Evolutionary conservation across 2,329 filamentous ascomycete species (phyloP), one percentile per base, ranked within the genome.

Genomic region (Botryotinia globosa): DNA sequence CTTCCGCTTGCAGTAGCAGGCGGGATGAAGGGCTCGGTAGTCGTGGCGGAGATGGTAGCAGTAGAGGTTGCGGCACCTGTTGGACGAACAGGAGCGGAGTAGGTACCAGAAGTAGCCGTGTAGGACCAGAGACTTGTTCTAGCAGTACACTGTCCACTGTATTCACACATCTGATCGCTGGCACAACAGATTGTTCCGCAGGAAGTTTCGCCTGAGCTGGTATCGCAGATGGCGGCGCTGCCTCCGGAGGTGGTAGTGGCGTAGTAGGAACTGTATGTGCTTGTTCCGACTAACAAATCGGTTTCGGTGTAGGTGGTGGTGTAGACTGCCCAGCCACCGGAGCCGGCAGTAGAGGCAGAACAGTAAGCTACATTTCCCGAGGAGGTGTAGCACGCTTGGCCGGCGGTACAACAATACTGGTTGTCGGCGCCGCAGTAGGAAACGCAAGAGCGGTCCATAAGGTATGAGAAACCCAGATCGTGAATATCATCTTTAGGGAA

Each of bases 141-240:
- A 39, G 74, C 74, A 3, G 75, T 76, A 61, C 78, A 80, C 29
- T 75, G 72, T 18, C 74, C 75, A 2, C 74, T 71, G 37, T 66
- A 45, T 18, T 85, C 86, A 81, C 92, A 94, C 79, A 89, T 91
- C 81, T 93, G 90, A 82, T 87, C 88, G 74, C 83, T 87, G 37
- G 88, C 87, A 81, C 92, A 95, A 85, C 92, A 94, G 73, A 90
- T 90, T 69, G 80, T 80, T 45, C 91, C 91, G 79, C 92, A 94
- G 5, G 87, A 85, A 12, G 86, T 86, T 81, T 92, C 83, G 72
- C 87, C 85, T 6, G 83, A 81, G n/a, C 77, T 78, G 1, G 88
- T 87, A 1, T 85, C 80, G 79, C 89, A 91, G 75, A 82, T 84
- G 3, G 83, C 83, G 32, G 82, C 81, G 8, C 85, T 65, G 25